phyloP scores from a whole-genome alignment of 176 grass and related monocot genomes.

The Paspalum vaginatum region DNA sequence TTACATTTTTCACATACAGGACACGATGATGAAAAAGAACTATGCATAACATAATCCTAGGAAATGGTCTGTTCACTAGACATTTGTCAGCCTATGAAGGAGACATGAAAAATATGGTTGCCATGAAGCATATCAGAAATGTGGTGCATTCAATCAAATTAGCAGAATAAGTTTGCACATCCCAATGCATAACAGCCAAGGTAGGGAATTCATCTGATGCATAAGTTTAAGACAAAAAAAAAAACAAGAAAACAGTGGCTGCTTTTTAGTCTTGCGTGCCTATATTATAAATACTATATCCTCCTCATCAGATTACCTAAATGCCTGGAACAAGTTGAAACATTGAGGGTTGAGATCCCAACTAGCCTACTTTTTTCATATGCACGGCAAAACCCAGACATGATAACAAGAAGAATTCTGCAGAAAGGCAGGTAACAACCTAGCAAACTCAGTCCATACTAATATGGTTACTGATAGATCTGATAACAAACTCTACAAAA shows the following conservation, averaged over 20 bases:
- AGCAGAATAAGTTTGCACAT: neutral
- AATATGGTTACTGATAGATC: neutral
- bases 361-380: slow-evolving; percentile 28
- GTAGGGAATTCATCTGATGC: neutral
- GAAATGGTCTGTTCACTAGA: neutral
- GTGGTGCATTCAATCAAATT: neutral
- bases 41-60: neutral
- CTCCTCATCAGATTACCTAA: neutral
- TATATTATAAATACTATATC: neutral
- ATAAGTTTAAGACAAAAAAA: neutral
- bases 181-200: neutral
- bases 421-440: neutral
- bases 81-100: neutral
- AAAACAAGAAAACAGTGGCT: neutral
- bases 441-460: neutral
- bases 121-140: neutral
- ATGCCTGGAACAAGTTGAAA: slow-evolving; percentile 12
- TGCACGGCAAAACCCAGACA: slow-evolving; percentile 15
- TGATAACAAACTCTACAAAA: slow-evolving; percentile 23
- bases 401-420: slow-evolving; percentile 15
- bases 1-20: slow-evolving; percentile 18
- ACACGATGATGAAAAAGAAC: neutral
- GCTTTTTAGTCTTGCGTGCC: neutral
- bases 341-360: neutral
- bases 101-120: neutral